phyloP scores from a whole-genome alignment of 257 asterid genomes.

The Coffea eugenioides region DNA sequence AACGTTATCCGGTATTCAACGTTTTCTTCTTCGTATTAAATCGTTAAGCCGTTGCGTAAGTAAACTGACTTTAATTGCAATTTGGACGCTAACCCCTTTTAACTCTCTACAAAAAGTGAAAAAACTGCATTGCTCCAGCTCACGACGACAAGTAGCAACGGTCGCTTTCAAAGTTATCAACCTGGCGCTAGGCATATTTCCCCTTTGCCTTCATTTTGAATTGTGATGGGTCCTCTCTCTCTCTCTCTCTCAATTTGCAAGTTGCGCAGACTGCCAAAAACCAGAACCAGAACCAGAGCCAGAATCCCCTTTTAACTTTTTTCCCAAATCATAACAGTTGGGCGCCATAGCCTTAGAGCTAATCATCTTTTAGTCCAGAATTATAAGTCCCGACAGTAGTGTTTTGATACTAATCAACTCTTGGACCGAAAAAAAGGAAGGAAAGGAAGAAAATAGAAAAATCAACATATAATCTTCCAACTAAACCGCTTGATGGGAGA shows the following conservation, averaged over 20 bases:
- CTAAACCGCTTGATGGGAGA: background rate
- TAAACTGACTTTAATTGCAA: background rate
- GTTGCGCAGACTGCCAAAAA: background rate
- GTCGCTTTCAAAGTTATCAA: background rate
- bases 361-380: background rate
- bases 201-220: background rate
- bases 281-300: background rate
- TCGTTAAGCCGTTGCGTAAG: background rate
- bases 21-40: too few relatives aligned
- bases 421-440: too few relatives aligned
- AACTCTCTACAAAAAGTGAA: too few relatives aligned
- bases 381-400: background rate
- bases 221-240: background rate
- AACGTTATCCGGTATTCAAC: background rate
- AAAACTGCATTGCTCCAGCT: background rate
- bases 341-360: background rate
- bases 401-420: background rate
- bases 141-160: background rate
- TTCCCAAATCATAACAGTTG: background rate
- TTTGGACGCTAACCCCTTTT: background rate
- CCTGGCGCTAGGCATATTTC: background rate
- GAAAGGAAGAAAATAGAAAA: too few relatives aligned
- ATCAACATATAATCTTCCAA: background rate
- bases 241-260: background rate
- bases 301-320: too few relatives aligned